Evolutionary conservation across 176 grass and related monocot genomes (phyloP).

Genomic region (Triticum turgidum): DNA sequence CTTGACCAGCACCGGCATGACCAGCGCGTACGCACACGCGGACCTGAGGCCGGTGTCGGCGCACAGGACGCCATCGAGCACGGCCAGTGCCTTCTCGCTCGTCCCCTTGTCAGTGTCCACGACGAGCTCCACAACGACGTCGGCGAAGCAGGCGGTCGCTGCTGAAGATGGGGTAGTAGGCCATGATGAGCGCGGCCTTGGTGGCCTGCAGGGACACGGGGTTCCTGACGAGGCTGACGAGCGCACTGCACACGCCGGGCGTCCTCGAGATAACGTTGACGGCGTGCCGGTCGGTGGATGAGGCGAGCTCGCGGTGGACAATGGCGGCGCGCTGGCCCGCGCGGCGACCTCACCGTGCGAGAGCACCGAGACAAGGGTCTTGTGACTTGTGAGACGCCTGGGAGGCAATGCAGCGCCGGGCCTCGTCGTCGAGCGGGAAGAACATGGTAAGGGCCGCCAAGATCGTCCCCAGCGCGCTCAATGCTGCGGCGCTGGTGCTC

Average conservation of each 20-base stretch:
- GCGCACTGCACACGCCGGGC: conserved; percentile 28
- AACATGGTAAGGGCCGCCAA: no score
- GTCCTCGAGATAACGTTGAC: conserved; percentile 36
- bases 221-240: conserved; percentile 36
- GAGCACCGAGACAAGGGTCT: no score
- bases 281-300: conserved; percentile 12
- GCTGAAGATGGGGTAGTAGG: conserved; percentile 46
- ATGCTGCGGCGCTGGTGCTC: no score
- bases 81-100: conserved; percentile 56
- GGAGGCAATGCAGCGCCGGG: no score
- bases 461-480: no score
- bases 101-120: conserved; percentile 60
- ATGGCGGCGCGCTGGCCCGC: no score
- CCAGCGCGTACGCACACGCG: background rate
- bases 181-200: conserved; percentile 34
- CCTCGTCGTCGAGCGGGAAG: no score
- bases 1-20: conserved; percentile 32
- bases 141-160: conserved; percentile 1
- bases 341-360: no score
- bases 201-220: conserved; percentile 46
- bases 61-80: background rate
- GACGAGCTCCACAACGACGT: conserved; percentile 39
- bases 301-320: background rate
- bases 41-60: no score
- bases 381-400: no score